phyloP scores from a whole-genome alignment of 805 yeast species.

The Monosporozyma solicola region DNA sequence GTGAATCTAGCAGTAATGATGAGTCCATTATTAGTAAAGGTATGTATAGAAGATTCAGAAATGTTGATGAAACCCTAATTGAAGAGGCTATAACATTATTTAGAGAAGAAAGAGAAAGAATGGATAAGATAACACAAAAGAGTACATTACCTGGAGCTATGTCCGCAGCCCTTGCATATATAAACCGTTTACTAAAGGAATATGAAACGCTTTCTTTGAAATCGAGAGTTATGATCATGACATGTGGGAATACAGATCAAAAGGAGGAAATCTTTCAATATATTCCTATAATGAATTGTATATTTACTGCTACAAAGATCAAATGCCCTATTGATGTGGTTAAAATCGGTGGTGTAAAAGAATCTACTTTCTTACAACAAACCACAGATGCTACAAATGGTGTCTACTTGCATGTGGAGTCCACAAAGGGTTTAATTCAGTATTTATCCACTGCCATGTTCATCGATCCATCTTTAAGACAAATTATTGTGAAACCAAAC shows the following conservation, averaged over 20 bases:
- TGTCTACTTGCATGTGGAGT: slow-evolving; percentile 59
- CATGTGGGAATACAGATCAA: slow-evolving; percentile 22
- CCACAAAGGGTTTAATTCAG: slow-evolving; percentile 73
- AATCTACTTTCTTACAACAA: slow-evolving; percentile 83
- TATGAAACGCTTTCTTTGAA: slow-evolving; percentile 40
- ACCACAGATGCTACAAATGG: slow-evolving; percentile 95
- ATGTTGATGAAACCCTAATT: slow-evolving; percentile 66
- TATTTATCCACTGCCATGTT: slow-evolving; percentile 74
- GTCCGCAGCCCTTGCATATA: slow-evolving; percentile 71
- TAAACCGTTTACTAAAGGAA: slow-evolving; percentile 53
- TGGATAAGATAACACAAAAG: slow-evolving; percentile 29
- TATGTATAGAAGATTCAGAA: slow-evolving; percentile 79
- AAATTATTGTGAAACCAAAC: slow-evolving; percentile 71
- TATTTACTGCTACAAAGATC: slow-evolving; percentile 92
- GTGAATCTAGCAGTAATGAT: slow-evolving; percentile 6
- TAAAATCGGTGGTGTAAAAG: slow-evolving; percentile 43
- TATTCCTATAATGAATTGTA: slow-evolving; percentile 89
- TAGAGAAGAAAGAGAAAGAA: slow-evolving; percentile 22
- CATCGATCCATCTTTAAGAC: slow-evolving; percentile 75
- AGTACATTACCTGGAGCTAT: slow-evolving; percentile 67
- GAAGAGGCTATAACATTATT: slow-evolving; percentile 46
- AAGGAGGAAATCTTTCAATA: slow-evolving; percentile 74
- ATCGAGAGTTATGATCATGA: slow-evolving; percentile 53
- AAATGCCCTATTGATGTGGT: slow-evolving; percentile 86
- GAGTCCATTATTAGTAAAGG: slow-evolving; percentile 38